These are phyloP conservation scores for Starmerella stigmatis DNA, from an alignment of 805 yeast species.

Conservation along the genomic window DNA sequence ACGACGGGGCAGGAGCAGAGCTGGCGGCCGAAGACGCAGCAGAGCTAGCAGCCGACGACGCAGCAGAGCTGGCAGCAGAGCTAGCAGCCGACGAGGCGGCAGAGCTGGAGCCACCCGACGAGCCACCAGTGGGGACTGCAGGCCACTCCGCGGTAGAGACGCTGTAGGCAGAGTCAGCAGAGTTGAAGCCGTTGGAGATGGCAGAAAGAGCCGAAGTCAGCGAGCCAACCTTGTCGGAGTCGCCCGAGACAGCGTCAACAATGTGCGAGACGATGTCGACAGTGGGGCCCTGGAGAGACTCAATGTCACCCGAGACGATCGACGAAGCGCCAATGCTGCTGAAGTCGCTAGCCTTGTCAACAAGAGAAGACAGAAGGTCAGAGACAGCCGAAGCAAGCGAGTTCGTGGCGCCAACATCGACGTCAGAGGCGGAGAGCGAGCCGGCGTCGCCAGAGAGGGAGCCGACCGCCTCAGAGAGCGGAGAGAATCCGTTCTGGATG, in stretches of 20 bases:
- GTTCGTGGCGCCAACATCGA: slow-evolving; percentile 12
- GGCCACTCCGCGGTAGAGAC: slow-evolving; percentile 15
- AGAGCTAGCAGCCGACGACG: slow-evolving; percentile 10
- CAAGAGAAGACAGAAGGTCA: slow-evolving; percentile 22
- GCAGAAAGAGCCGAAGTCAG: slow-evolving; percentile 15
- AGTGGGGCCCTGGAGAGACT: slow-evolving; percentile 21
- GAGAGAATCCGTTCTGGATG: slow-evolving; percentile 25
- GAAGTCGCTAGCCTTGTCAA: slow-evolving; percentile 25
- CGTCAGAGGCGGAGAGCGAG: slow-evolving; percentile 14
- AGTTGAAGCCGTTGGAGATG: slow-evolving; percentile 15
- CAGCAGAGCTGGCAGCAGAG: slow-evolving; percentile 14
- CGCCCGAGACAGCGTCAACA: slow-evolving; percentile 17
- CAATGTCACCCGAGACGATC: slow-evolving; percentile 24
- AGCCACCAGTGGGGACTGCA: slow-evolving; percentile 9
- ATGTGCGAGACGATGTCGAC: slow-evolving; percentile 19
- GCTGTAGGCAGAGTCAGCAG: slow-evolving; percentile 20
- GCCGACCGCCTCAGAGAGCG: slow-evolving; percentile 20
- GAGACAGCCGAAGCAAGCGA: slow-evolving; percentile 17
- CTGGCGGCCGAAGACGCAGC: slow-evolving; percentile 13
- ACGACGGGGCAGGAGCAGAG: slow-evolving; percentile 11
- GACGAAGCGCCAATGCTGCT: slow-evolving; percentile 20
- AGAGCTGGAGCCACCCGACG: slow-evolving; percentile 5
- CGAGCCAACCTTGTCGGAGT: slow-evolving; percentile 15
- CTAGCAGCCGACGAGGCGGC: slow-evolving; percentile 14
- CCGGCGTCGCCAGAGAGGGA: slow-evolving; percentile 15